These are phyloP conservation scores for Penicillium capsulatum DNA, from an alignment of 2,329 filamentous ascomycete genomes.

Conservation along the genomic window DNA sequence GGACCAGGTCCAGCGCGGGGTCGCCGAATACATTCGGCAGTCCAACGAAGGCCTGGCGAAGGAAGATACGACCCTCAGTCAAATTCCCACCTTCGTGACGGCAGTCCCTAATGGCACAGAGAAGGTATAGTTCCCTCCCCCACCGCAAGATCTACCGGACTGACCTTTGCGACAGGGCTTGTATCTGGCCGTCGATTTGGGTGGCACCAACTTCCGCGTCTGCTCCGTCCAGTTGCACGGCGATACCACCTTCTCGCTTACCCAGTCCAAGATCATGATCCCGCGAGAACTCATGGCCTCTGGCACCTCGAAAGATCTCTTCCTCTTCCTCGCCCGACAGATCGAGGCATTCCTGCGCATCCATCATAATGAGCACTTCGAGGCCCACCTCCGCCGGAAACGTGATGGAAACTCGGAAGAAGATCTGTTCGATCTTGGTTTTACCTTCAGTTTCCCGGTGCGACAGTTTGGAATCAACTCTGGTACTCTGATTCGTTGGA, in stretches of 20 bases:
- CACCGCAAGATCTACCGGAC: conserved; percentile 7
- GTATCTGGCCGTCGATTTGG: conserved; percentile 95
- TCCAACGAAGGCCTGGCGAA: conserved; percentile 80
- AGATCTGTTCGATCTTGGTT: conserved; percentile 88
- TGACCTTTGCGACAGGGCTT: conserved; percentile 60
- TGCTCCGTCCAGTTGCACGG: conserved; percentile 92
- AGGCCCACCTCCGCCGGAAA: conserved; percentile 62
- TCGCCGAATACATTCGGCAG: conserved; percentile 79
- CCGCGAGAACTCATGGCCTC: conserved; percentile 87
- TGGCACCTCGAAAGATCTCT: conserved; percentile 79
- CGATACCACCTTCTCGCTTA: conserved; percentile 90
- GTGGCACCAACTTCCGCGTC: conserved; percentile 96
- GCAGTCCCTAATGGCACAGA: conserved; percentile 94
- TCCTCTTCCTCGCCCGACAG: conserved; percentile 87
- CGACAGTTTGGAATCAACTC: conserved; percentile 93
- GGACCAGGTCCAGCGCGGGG: conserved; percentile 71
- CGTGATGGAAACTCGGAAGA: conserved; percentile 62
- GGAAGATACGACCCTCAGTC: conserved; percentile 77
- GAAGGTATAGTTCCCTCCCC: conserved; percentile 59
- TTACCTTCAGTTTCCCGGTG: conserved; percentile 97
- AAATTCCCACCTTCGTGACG: conserved; percentile 97
- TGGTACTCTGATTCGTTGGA: conserved; percentile 92
- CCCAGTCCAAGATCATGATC: conserved; percentile 86
- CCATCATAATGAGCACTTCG: conserved; percentile 85
- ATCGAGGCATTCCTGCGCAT: conserved; percentile 82